A percentile compares a stretch with the other conserved stretches of the same genome.
phyloP scores from a whole-genome alignment of 768 basidiomycete species.

The Amanita jacksonii region DNA sequence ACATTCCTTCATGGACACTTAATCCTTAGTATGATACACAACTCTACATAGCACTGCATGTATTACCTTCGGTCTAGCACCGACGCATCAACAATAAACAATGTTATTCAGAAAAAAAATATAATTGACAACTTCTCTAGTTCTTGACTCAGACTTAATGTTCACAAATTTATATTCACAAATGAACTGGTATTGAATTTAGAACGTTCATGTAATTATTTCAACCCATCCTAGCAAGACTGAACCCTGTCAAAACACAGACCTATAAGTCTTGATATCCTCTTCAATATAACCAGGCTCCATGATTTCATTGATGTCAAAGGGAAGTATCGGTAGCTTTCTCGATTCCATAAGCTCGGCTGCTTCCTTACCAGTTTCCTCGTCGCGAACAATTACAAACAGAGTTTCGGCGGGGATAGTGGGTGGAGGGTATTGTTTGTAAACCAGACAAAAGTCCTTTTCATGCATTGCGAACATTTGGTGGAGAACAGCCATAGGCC shows the following conservation, averaged over 20 bases:
- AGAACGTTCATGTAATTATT: background rate
- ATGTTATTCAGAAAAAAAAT: too few species aligned
- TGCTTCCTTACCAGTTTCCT: conserved; percentile 5
- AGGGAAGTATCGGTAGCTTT: conserved; percentile 1
- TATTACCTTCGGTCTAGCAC: too few species aligned
- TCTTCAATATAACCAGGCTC: conserved; percentile 2
- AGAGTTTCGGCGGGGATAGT: conserved; percentile 1
- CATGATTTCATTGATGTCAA: conserved; percentile 2
- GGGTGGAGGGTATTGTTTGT: conserved; percentile 3
- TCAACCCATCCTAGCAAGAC: conserved; percentile 3
- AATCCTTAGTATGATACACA: too few species aligned
- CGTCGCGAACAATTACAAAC: background rate
- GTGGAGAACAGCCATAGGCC: conserved; percentile 5
- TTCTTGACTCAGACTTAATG: too few species aligned
- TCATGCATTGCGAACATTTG: conserved; percentile 5
- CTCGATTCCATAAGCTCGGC: too few species aligned
- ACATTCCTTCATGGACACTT: too few species aligned
- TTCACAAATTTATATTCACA: too few species aligned
- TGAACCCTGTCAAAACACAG: conserved; percentile 1
- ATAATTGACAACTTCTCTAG: too few species aligned
- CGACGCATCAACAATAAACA: too few species aligned
- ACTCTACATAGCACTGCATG: too few species aligned
- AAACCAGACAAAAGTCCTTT: conserved; percentile 5
- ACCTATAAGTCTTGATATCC: background rate
- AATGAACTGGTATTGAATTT: too few species aligned